These are phyloP conservation scores for Tetrapisispora pingtungensis DNA, from an alignment of 805 yeast species.

Conservation along the genomic window DNA sequence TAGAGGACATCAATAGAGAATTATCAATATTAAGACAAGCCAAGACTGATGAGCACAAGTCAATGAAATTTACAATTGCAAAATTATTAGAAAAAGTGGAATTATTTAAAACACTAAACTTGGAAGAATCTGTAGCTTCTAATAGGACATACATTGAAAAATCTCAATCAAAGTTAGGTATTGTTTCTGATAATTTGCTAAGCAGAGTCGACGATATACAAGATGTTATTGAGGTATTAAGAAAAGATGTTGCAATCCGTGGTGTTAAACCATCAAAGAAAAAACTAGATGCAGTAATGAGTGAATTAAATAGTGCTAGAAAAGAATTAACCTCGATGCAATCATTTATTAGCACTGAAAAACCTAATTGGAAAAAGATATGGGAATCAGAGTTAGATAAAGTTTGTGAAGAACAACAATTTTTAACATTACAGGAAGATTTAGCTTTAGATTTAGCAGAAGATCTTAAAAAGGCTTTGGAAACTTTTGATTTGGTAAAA, in stretches of 20 bases:
- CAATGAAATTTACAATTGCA: constrained; percentile 35
- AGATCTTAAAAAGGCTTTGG: constrained; percentile 70
- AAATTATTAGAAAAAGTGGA: constrained; percentile 38
- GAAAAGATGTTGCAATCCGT: constrained; percentile 85
- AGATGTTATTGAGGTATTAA: constrained; percentile 78
- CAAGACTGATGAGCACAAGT: constrained; percentile 36
- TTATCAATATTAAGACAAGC: constrained; percentile 49
- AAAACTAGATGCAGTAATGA: constrained; percentile 55
- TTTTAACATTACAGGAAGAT: constrained; percentile 82
- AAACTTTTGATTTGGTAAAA: constrained; percentile 73
- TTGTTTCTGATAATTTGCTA: constrained; percentile 63
- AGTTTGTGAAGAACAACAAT: constrained; percentile 90
- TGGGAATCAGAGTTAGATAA: constrained; percentile 89
- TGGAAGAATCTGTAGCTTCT: constrained; percentile 28
- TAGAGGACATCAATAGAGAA: constrained; percentile 46
- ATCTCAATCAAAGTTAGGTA: constrained; percentile 63
- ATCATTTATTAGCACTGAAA: constrained; percentile 57
- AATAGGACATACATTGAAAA: constrained; percentile 57
- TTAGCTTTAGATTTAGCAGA: constrained; percentile 67
- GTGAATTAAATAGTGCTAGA: constrained; percentile 55
- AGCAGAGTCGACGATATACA: constrained; percentile 84
- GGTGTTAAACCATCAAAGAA: constrained; percentile 74
- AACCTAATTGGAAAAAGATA: constrained; percentile 75
- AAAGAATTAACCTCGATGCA: constrained; percentile 42
- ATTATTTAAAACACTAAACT: constrained; percentile 41